phyloP scores from a whole-genome alignment of 1,284 basidiomycete species.

The Tremellales sp. region DNA sequence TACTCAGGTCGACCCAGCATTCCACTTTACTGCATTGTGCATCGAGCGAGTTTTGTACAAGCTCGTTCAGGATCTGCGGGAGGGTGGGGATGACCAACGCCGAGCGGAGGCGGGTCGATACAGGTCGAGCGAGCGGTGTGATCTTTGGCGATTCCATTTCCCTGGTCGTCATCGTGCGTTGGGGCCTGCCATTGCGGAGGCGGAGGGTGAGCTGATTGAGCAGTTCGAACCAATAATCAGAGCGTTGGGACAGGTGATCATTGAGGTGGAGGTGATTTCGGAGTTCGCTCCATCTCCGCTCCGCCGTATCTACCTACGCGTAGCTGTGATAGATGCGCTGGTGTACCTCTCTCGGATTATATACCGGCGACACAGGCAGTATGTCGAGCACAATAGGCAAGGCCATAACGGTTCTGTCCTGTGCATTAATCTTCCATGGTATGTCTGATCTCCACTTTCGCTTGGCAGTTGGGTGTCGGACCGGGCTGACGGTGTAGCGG shows the following conservation, averaged over 20 bases:
- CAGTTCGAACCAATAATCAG: too few species aligned
- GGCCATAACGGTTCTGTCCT: too few species aligned
- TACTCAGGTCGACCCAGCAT: conserved; percentile 47
- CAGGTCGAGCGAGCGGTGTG: conserved; percentile 24
- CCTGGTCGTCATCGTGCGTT: too few species aligned
- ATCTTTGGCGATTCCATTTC: too few species aligned
- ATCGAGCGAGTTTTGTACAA: conserved; percentile 73
- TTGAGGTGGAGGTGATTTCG: neutral
- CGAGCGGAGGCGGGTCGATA: conserved; percentile 58
- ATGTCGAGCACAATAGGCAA: too few species aligned
- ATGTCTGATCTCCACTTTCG: neutral
- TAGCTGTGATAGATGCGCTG: neutral
- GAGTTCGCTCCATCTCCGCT: neutral
- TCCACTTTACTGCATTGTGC: conserved; percentile 44
- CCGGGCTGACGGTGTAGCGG: conserved; percentile 29
- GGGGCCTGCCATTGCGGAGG: too few species aligned
- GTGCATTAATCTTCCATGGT: neutral
- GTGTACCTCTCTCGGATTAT: neutral
- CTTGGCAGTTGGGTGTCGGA: too few species aligned
- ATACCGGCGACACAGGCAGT: too few species aligned
- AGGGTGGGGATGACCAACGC: conserved; percentile 76
- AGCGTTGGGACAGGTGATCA: too few species aligned
- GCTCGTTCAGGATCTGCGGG: conserved; percentile 70
- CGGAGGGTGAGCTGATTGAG: too few species aligned
- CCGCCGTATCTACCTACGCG: neutral